Evolutionary conservation across 257 asterid genomes (phyloP).

Genomic region (Solanum okadae): DNA sequence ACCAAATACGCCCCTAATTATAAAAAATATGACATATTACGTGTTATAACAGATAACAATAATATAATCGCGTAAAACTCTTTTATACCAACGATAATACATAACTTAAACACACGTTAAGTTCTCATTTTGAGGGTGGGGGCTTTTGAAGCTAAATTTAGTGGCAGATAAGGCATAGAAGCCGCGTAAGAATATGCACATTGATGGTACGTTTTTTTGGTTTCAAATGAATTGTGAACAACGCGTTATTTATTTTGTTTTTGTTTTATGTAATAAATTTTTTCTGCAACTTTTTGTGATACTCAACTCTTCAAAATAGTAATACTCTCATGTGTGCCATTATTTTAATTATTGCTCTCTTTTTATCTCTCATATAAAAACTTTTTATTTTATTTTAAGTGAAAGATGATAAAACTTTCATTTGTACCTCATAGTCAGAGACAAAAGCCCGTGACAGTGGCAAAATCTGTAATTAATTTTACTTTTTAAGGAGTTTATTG

Average conservation of each 20-base stretch:
- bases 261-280: constrained; percentile 23
- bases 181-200: constrained; percentile 18
- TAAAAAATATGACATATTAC: too few species aligned
- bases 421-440: constrained; percentile 26
- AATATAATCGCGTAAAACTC: too few species aligned
- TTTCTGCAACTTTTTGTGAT: constrained; percentile 13
- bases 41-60: too few species aligned
- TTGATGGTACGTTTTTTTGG: constrained; percentile 4
- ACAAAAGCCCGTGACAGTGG: constrained; percentile 60
- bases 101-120: neutral
- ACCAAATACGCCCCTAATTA: neutral
- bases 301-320: neutral
- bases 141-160: neutral
- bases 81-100: too few species aligned
- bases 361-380: neutral
- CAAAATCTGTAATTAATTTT: constrained; percentile 15
- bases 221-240: constrained; percentile 11
- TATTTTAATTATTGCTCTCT: neutral
- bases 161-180: neutral
- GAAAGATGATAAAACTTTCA: constrained; percentile 6
- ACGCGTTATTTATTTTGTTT: constrained; percentile 18
- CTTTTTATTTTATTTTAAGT: neutral
- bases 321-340: neutral
- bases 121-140: neutral
- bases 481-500: neutral